phyloP scores from a whole-genome alignment of 2,329 filamentous ascomycete species.

The Periconia sp. region DNA sequence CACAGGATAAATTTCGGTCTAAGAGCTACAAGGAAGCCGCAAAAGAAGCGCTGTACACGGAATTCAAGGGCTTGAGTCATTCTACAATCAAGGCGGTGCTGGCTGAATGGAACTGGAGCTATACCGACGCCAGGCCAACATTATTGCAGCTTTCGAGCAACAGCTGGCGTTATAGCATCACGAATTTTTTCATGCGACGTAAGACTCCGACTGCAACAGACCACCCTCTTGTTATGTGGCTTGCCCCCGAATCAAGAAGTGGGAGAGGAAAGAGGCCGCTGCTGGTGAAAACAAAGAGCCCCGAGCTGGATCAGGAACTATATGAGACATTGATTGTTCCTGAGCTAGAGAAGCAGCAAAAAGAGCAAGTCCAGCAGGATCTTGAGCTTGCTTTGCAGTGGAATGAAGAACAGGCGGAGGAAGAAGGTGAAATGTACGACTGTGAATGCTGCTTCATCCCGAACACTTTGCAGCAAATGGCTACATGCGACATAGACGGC shows the following conservation, averaged over 20 bases:
- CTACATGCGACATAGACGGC: conserved; percentile 67
- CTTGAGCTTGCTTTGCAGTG: conserved; percentile 46
- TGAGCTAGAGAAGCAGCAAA: conserved; percentile 41
- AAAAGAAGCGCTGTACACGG: conserved; percentile 66
- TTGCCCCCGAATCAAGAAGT: conserved; percentile 55
- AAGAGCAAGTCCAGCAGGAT: conserved; percentile 45
- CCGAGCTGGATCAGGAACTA: conserved; percentile 55
- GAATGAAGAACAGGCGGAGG: conserved; percentile 53
- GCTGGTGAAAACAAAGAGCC: conserved; percentile 66
- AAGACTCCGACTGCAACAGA: conserved; percentile 58
- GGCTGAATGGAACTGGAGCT: conserved; percentile 79
- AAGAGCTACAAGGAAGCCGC: conserved; percentile 69
- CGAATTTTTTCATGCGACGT: conserved; percentile 68
- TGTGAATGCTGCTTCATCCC: conserved; percentile 79
- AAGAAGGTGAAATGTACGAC: conserved; percentile 58
- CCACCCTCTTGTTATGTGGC: conserved; percentile 65
- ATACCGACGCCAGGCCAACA: conserved; percentile 69
- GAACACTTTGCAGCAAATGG: conserved; percentile 71
- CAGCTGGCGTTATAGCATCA: conserved; percentile 76
- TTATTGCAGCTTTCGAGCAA: conserved; percentile 69
- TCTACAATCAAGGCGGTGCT: conserved; percentile 77
- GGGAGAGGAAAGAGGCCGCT: conserved; percentile 61
- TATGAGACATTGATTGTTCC: conserved; percentile 49
- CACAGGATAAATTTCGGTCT: conserved; percentile 68
- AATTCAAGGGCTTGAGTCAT: conserved; percentile 73